phyloP scores from a whole-genome alignment of 192 early-diverging fungal species.

The Coemansia sp. region DNA sequence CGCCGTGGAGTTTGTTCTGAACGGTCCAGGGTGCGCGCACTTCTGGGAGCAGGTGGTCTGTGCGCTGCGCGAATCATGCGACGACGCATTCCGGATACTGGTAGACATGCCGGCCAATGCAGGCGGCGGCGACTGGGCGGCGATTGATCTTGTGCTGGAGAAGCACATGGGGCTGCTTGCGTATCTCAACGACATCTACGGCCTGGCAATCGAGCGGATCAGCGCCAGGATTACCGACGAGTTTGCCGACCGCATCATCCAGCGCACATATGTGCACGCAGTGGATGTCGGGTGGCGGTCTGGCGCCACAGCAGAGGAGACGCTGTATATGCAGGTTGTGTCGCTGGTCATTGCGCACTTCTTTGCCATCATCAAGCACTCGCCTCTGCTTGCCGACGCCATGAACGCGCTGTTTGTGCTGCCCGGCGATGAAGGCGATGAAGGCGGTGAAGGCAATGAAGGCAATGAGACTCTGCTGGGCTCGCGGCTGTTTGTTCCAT shows the following conservation, averaged over 20 bases:
- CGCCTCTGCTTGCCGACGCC: constrained; percentile 40
- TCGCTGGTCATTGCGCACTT: constrained; percentile 48
- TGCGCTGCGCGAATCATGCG: constrained; percentile 28
- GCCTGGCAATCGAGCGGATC: constrained; percentile 58
- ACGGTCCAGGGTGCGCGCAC: constrained; percentile 22
- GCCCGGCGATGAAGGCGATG: not conserved
- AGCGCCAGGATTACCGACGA: constrained; percentile 43
- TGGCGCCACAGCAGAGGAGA: constrained; percentile 24
- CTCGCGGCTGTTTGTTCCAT: constrained; percentile 34
- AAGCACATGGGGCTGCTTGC: constrained; percentile 64
- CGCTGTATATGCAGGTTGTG: constrained; percentile 53
- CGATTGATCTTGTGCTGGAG: constrained; percentile 59
- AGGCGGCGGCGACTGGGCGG: constrained; percentile 32
- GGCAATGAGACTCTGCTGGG: not conserved
- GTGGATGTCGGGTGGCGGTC: constrained; percentile 37
- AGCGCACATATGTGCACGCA: constrained; percentile 31
- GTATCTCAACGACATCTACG: constrained; percentile 64
- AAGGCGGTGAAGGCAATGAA: not conserved
- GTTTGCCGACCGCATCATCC: constrained; percentile 39
- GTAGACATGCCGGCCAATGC: constrained; percentile 43
- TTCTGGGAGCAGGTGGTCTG: constrained; percentile 49
- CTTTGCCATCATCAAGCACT: constrained; percentile 47
- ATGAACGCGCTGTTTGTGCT: constrained; percentile 35
- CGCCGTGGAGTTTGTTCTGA: constrained; percentile 38
- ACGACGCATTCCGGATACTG: constrained; percentile 47